Evolutionary conservation across 108 stramenopile genomes (phyloP).

Genomic region (Cyclostephanos tholiformis): DNA sequence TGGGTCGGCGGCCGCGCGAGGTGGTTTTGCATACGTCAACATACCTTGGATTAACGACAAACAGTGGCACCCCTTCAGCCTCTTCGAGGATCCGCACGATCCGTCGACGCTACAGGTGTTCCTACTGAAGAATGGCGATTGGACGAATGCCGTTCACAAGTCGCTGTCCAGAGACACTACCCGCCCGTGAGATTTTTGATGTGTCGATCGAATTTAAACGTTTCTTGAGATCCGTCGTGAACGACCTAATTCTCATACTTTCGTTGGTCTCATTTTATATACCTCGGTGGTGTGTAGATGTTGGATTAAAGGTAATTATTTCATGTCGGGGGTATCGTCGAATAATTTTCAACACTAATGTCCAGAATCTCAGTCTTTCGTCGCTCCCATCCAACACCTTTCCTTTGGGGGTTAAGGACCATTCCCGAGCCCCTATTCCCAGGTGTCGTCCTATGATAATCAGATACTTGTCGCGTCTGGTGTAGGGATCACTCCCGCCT

Average conservation of each 20-base stretch:
- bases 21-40: conserved; percentile 39
- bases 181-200: conserved; percentile 5
- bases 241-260: too few relatives aligned
- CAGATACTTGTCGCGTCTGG: conserved; percentile 51
- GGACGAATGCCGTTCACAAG: conserved; percentile 23
- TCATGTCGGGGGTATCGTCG: not conserved
- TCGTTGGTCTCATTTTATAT: too few relatives aligned
- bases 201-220: too few relatives aligned
- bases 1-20: conserved; percentile 6
- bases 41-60: conserved; percentile 47
- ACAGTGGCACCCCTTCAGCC: conserved; percentile 56
- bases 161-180: conserved; percentile 9
- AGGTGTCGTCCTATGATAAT: conserved; percentile 43
- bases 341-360: not conserved
- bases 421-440: conserved; percentile 49
- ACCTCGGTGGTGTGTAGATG: too few relatives aligned
- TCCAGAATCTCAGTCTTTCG: not conserved
- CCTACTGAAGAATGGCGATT: too few relatives aligned
- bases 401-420: conserved; percentile 46
- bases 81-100: conserved; percentile 46
- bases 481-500: conserved; percentile 54
- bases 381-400: not conserved
- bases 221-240: too few relatives aligned
- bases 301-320: too few relatives aligned
- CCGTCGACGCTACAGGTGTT: conserved; percentile 42